Base-by-base conservation (phyloP, 768 basidiomycete species). In the Russula sp. region DNA sequence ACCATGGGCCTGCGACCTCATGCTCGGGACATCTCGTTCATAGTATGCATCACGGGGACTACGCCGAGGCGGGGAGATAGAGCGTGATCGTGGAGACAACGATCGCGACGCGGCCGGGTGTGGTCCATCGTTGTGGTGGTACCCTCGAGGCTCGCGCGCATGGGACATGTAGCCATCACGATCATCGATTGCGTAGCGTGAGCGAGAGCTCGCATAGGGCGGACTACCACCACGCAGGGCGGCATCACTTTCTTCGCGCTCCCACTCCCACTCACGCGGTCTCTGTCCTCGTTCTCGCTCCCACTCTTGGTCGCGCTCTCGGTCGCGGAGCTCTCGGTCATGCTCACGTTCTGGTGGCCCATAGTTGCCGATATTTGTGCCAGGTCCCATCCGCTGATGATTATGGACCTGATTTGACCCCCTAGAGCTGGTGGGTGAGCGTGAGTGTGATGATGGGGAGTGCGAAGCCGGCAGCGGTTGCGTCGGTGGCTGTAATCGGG, bases 311-410 rank as follows among this genome's bases (percentile, higher is more conserved):
- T 62, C 66, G 18, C 66, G 69, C 56, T 81, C 80, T 54, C 75
- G 75, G 45, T 79, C 79, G 39, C 64, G 76, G 46, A 38, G 70
- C 32, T 76, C 75, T 34, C 77, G 75, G 59, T 80, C 81, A 69
- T 80, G 75, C 35, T 83, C 81, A 25, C 83, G 78, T 20, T 80
- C 80, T 60, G 80, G 74, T 53, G 71, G 74, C 69, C 74, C 75
- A 41, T 72, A 70, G 65, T 73, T 70, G 68, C 78, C 80, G 50
- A 85, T 76, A 66, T 79, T 82, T 29, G 82, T 76, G 3, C 78
- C 84, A 43, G 85, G 84, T 7, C 85, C 86, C 67, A 85, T 69
- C 58, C 85, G 83, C 71, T 87, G 86, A 72, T 88, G 86, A 62
- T 77, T 77, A 70, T 88, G 88, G 50, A 78, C 71, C 67, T 80